Evolutionary conservation across 2,329 filamentous ascomycete species (phyloP), one percentile per base, ranked within the genome.

Genomic region (Leptographium radiaticola): DNA sequence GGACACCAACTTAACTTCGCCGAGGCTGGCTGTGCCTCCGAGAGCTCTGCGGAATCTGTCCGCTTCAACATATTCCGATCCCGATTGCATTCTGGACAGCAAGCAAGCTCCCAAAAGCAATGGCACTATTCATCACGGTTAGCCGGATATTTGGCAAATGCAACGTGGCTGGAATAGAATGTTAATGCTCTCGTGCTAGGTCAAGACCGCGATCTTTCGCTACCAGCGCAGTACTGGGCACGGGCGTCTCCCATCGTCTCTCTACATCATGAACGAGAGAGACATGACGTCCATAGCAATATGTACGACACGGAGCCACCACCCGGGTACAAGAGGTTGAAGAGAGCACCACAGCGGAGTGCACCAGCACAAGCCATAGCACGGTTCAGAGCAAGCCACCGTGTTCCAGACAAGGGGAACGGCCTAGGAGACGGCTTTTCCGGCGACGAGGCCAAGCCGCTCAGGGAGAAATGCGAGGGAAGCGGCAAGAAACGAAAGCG

Each of bases 391-490:
- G 18, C 9, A 7, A 20, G 5, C 42, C 43, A 25, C 25, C 25
- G 25, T 25, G 25, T 25, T 25, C 25, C 25, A 25, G 25, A 5
- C 25, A 25, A 25, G 25, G 25, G 5, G 25, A 25, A 3, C 11
- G 3, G 16, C 8, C 40, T 55, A 2, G 57, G 59, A 0, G 59
- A 60, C 16, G 59, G 59, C 5, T 60, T 60, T 13, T 60, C 59
- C 2, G 50, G 52, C 11, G 57, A 58, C 33, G 58, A 59, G n/a
- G 47, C 44, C 18, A 54, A 43, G 36, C 51, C 55, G 1, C 51
- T 38, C 6, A 52, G 20, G 36, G n/a, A 40, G 12, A 45, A 25
- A 12, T 2, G 18, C 0, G 48, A 53, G 8, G 52, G 36, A 5
- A 38, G 10, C n/a, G 7, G 39, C 10, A 57, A 51, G 33, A 58